Base-by-base conservation (phyloP, 2,329 filamentous ascomycete genomes). In the Clarireedia paspali region DNA sequence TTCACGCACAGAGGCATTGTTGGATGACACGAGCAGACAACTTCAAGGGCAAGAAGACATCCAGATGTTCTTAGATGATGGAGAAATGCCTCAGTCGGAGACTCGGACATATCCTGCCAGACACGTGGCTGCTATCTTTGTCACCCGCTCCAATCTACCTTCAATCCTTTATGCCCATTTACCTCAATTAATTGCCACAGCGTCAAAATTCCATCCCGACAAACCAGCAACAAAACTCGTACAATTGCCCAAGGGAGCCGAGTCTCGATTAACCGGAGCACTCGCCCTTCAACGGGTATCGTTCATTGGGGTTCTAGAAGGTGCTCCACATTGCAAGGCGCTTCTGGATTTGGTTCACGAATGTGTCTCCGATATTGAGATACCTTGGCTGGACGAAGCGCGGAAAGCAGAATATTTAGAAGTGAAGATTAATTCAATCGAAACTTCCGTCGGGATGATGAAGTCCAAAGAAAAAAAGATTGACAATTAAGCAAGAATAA, bases 271-370 rank as follows among this genome's bases (percentile, higher is more conserved):
- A 15, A 79, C 79, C 48, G 68, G 72, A 30, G 75, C 75, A 20
- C 72, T 89, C 3, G 80, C 80, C 2, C 74, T 89, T 9, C 81
- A 83, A 0, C 77, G 84, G 36, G 83, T 83, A 0, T 87, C 84
- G 1, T 82, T 83, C 23, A 71, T 90, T 34, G 87, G 79, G 0
- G 67, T 90, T 6, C 69, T 75, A 20, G 72, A 74, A 6, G 77
- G 73, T 39, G 82, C 84, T 0, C 82, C 83, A 0, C 77, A 80
- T 44, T 75, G 80, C 0, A 75, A 75, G 50, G 75, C 79, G 1
- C 67, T 90, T 9, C 66, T 84, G 24, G 75, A 82, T 4, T 80
- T 83, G 61, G 75, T 83, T 1, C 69, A 74, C 30, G 71, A 76
- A 38, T 72, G 74, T 55, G 80, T 88, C 1, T 69, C 74, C 1